Evolutionary conservation across 805 yeast species (phyloP).

Genomic region (Ogataea haglerorum): DNA sequence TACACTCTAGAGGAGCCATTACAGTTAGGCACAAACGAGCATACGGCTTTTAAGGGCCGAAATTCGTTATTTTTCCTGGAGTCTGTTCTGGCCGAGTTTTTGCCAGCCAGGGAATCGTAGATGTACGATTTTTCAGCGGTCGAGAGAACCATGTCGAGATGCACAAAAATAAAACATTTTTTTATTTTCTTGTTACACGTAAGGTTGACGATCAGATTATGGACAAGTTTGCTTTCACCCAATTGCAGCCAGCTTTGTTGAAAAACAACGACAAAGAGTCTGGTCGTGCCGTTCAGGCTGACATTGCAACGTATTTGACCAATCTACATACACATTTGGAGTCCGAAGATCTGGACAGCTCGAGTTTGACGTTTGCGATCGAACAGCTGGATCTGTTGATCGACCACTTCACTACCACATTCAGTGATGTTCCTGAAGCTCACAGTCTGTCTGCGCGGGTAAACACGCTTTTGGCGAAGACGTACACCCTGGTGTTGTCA

Average conservation of each 20-base stretch:
- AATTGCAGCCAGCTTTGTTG: slow-evolving; percentile 17
- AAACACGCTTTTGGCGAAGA: slow-evolving; percentile 25
- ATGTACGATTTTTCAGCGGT: slow-evolving; percentile 75
- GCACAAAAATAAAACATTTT: background rate
- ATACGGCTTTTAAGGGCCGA: slow-evolving; percentile 80
- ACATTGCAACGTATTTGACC: slow-evolving; percentile 19
- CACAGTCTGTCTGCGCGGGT: slow-evolving; percentile 25
- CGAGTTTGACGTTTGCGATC: slow-evolving; percentile 20
- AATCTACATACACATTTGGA: slow-evolving; percentile 13
- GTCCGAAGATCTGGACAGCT: slow-evolving; percentile 10
- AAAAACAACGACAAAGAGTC: slow-evolving; percentile 15
- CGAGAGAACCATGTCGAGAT: slow-evolving; percentile 56
- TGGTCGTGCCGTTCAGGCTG: slow-evolving; percentile 12
- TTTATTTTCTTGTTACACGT: slow-evolving; percentile 4
- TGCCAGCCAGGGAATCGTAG: slow-evolving; percentile 67
- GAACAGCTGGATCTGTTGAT: slow-evolving; percentile 26
- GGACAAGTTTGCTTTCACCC: slow-evolving; percentile 15
- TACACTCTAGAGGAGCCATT: slow-evolving; percentile 91
- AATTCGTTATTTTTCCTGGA: slow-evolving; percentile 72
- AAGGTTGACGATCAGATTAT: slow-evolving; percentile 11
- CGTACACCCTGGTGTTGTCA: slow-evolving; percentile 21
- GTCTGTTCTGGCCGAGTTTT: slow-evolving; percentile 69
- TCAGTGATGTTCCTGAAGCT: slow-evolving; percentile 21
- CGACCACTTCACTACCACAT: slow-evolving; percentile 19
- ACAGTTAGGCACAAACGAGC: slow-evolving; percentile 78